These are phyloP conservation scores for Podaxis sp. DNA, from an alignment of 768 basidiomycete species.

Conservation along the genomic window DNA sequence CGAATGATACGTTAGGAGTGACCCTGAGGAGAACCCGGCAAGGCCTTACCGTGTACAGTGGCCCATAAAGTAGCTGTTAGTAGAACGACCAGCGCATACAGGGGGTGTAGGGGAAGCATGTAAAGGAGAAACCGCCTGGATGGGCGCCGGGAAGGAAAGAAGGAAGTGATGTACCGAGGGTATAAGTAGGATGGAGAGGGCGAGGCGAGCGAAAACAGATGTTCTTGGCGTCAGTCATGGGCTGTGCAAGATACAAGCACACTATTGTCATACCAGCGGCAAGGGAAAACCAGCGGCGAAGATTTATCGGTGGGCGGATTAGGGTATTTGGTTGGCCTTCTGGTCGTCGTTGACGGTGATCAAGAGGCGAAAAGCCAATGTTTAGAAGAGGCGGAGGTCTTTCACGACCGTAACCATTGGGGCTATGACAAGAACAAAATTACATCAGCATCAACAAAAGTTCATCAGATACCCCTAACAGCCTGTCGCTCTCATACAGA, in stretches of 20 bases:
- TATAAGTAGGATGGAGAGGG: constrained; percentile 5
- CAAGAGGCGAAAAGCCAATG: neutral
- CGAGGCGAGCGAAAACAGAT: constrained; percentile 12
- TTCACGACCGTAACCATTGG: constrained; percentile 8
- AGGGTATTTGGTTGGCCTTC: neutral
- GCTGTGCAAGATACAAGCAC: constrained; percentile 15
- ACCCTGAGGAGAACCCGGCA: neutral
- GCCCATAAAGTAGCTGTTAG: constrained; percentile 29
- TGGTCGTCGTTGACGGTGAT: constrained; percentile 7
- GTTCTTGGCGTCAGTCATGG: constrained; percentile 17
- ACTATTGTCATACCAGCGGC: constrained; percentile 13
- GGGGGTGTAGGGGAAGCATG: constrained; percentile 32
- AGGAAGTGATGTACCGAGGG: constrained; percentile 9
- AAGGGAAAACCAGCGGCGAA: neutral
- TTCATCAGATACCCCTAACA: neutral
- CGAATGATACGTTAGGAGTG: neutral
- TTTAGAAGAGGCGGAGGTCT: neutral
- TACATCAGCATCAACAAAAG: constrained; percentile 1
- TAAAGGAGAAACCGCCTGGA: constrained; percentile 29
- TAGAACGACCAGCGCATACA: constrained; percentile 46
- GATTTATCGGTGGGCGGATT: neutral
- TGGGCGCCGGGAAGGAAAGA: constrained; percentile 11
- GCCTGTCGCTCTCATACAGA: neutral
- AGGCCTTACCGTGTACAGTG: constrained; percentile 28
- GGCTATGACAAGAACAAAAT: neutral